Conservation (phyloP, 1,139 yeast species). For the Taphrina pruni region DNA sequence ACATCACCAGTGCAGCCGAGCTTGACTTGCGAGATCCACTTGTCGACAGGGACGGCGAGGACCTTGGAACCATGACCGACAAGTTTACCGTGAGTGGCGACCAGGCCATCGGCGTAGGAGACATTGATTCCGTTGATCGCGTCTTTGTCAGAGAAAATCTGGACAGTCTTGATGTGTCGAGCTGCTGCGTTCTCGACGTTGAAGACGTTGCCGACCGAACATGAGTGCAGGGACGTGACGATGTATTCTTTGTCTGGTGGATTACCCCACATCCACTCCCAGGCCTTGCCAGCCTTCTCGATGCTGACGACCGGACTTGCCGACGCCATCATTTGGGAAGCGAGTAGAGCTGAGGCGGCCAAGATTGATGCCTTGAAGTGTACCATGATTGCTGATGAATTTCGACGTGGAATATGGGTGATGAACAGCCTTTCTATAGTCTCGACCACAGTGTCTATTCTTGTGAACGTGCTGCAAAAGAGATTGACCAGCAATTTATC, state of each 20-base stretch:
- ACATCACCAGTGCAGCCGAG: slow-evolving; percentile 8
- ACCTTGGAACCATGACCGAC: not conserved
- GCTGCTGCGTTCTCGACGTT: not conserved
- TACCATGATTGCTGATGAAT: slow-evolving; percentile 7
- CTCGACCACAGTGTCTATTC: not conserved
- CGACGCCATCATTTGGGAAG: slow-evolving; percentile 6
- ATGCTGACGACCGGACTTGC: slow-evolving; percentile 5
- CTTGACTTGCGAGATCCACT: slow-evolving; percentile 1
- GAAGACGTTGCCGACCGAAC: slow-evolving; percentile 8
- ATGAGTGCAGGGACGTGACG: not conserved
- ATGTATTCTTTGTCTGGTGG: slow-evolving; percentile 4
- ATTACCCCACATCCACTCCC: slow-evolving; percentile 28
- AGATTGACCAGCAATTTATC: not conserved
- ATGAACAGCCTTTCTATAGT: slow-evolving; percentile 4
- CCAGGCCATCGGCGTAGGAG: slow-evolving; percentile 6
- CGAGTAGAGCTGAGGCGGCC: slow-evolving; percentile 8
- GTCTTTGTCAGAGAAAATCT: not conserved
- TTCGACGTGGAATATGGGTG: not conserved
- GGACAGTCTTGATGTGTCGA: not conserved
- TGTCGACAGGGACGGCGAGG: slow-evolving; percentile 10
- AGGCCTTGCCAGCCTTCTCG: slow-evolving; percentile 5
- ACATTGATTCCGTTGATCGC: slow-evolving; percentile 9
- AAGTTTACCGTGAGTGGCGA: not conserved
- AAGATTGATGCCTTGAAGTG: not conserved
- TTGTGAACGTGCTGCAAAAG: not conserved